Conservation (phyloP, 2,329 filamentous ascomycete genomes). For the Cercospora berteroae region DNA sequence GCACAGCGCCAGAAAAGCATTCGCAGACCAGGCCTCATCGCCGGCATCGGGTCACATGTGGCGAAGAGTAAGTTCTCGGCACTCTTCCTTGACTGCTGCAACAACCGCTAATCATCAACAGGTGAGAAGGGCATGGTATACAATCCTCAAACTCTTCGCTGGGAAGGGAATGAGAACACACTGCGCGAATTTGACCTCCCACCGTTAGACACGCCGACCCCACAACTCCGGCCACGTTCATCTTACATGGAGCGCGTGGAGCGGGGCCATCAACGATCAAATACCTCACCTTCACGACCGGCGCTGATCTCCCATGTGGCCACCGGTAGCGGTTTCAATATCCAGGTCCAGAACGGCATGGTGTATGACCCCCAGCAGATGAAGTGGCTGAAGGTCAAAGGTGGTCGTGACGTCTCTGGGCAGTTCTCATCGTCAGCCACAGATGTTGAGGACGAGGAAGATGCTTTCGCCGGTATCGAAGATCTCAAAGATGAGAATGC, state of each 20-base stretch:
- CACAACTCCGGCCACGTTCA: slow-evolving; percentile 33
- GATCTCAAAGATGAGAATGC: slow-evolving; percentile 70
- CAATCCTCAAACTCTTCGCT: slow-evolving; percentile 79
- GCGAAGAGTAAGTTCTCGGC: slow-evolving; percentile 66
- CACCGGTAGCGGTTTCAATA: slow-evolving; percentile 68
- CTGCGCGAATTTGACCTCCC: slow-evolving; percentile 70
- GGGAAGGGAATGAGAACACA: slow-evolving; percentile 95
- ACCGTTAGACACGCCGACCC: slow-evolving; percentile 38
- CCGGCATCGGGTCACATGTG: slow-evolving; percentile 74
- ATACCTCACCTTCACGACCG: slow-evolving; percentile 53
- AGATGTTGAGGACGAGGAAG: slow-evolving; percentile 81
- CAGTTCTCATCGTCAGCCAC: slow-evolving; percentile 55
- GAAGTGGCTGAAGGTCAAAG: slow-evolving; percentile 80
- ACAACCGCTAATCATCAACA: slow-evolving; percentile 38
- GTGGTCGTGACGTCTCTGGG: slow-evolving; percentile 39
- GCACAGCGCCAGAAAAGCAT: slow-evolving; percentile 49
- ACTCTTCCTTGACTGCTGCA: neutral
- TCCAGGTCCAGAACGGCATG: slow-evolving; percentile 96
- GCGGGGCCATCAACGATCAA: slow-evolving; percentile 37
- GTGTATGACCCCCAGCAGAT: slow-evolving; percentile 95
- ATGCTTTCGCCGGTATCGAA: slow-evolving; percentile 92
- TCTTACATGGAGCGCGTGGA: slow-evolving; percentile 38
- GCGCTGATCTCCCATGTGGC: slow-evolving; percentile 86
- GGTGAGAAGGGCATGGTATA: slow-evolving; percentile 95
- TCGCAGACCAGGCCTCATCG: slow-evolving; percentile 76